These are phyloP conservation scores for Canavalia ensiformis DNA, from an alignment of 306 rosid genomes.

Conservation along the genomic window DNA sequence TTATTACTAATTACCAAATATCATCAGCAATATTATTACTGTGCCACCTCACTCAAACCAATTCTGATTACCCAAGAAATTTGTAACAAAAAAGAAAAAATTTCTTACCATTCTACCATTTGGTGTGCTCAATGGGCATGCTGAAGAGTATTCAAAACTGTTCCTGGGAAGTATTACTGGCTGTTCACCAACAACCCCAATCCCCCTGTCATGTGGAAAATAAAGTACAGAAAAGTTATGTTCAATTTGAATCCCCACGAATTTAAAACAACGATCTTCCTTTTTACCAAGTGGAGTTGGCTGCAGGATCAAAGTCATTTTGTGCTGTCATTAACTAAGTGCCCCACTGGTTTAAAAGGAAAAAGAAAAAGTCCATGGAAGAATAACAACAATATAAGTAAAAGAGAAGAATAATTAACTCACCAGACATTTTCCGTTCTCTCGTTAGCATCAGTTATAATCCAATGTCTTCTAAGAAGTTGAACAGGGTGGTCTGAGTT, in stretches of 20 bases:
- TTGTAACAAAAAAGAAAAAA: neutral
- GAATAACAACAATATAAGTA: slow-evolving; percentile 38
- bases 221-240: slow-evolving; percentile 18
- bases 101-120: slow-evolving; percentile 93
- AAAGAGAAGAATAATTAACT: slow-evolving; percentile 47
- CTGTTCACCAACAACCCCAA: slow-evolving; percentile 96
- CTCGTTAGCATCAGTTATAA: slow-evolving; percentile 89
- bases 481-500: slow-evolving; percentile 83
- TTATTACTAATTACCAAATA: slow-evolving; percentile 18
- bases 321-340: slow-evolving; percentile 29
- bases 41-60: slow-evolving; percentile 11
- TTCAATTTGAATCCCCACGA: slow-evolving; percentile 20
- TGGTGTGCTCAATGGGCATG: slow-evolving; percentile 90
- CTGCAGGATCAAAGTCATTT: slow-evolving; percentile 27
- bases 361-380: slow-evolving; percentile 15
- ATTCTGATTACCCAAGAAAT: slow-evolving; percentile 16
- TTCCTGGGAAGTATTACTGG: slow-evolving; percentile 88
- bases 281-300: neutral
- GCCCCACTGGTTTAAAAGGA: slow-evolving; percentile 12
- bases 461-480: slow-evolving; percentile 98
- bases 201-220: slow-evolving; percentile 70
- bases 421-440: slow-evolving; percentile 87
- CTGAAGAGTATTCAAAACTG: slow-evolving; percentile 96
- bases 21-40: neutral
- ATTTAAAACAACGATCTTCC: neutral